Evolutionary conservation across 495 filamentous ascomycete genomes (phyloP), one percentile per base, ranked within the genome.

Genomic region (Penicillium nucicola): DNA sequence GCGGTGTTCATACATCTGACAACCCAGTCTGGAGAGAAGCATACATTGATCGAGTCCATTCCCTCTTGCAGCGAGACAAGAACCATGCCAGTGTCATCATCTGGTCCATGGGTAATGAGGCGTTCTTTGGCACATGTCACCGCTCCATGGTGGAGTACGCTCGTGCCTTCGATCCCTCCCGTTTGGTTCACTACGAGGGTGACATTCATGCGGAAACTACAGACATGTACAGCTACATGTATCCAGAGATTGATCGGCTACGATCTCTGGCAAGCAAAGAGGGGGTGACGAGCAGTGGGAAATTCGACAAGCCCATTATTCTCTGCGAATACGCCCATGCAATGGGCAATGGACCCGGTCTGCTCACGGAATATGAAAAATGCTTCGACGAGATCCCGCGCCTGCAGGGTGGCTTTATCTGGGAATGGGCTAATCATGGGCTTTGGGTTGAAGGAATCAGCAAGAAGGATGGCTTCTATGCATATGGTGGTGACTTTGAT

Each of bases 391-490:
- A 74, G 25, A 57, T 85, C 48, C 75, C 71, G 0, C 72, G 76
- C 9, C 71, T 89, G 5, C 84, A 87, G 56, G 85, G 85, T 1
- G 85, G 85, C 6, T 88, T 84, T 46, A 77, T 87, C 22, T 89
- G 85, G 84, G 84, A 87, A 59, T 88, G 85, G 85, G 79, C 82
- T 1, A 88, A 87, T 56, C 84, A 87, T 47, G 85, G 86, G 1
- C 67, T 89, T 1, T 65, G 75, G 53, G 79, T 79, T 5, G 77
- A 77, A 50, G 64, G 28, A 13, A 20, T 10, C 8, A 13, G 13
- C 4, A 18, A 19, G 8, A 43, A 43, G 17, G 45, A 47, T 34
- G 56, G 52, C 1, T 86, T 78, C 52, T 86, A 83, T 52, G 84
- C 71, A 1, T 86, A 84, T 41, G 84, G 83, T 1, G 84, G 83